A percentile compares a stretch with the other conserved stretches of the same genome.
Evolutionary conservation across 352 stramenopile genomes (phyloP).

Genomic region (Phytophthora litchii): DNA sequence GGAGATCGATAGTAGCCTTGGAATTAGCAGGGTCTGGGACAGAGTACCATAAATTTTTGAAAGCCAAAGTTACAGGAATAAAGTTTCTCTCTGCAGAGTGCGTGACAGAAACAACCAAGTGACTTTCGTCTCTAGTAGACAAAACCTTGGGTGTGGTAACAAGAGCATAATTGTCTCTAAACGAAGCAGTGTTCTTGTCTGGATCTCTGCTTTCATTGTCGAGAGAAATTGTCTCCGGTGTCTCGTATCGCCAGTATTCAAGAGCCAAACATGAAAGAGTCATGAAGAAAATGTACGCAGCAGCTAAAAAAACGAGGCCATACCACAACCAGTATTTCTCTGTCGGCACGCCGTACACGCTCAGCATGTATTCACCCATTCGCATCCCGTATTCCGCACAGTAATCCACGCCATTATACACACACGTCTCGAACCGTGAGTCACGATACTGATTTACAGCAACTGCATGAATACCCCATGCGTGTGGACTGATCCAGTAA

Average conservation of each 20-base stretch:
- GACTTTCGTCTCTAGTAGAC: background rate
- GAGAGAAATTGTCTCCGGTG: conserved; percentile 13
- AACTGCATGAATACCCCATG: conserved; percentile 45
- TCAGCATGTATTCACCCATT: conserved; percentile 42
- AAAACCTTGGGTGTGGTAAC: conserved; percentile 7
- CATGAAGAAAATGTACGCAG: conserved; percentile 41
- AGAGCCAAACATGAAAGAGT: conserved; percentile 38
- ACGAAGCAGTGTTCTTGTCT: background rate
- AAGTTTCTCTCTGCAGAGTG: conserved; percentile 57
- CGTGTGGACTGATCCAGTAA: conserved; percentile 66
- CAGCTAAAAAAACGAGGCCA: conserved; percentile 38
- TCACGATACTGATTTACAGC: conserved; percentile 47
- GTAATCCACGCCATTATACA: conserved; percentile 42
- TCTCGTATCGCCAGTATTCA: conserved; percentile 42
- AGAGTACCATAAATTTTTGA: conserved; percentile 50
- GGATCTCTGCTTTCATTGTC: background rate
- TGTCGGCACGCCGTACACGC: conserved; percentile 36
- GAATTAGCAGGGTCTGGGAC: conserved; percentile 25
- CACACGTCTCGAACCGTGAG: conserved; percentile 32
- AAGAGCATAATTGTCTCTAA: conserved; percentile 10
- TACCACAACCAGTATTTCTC: conserved; percentile 43
- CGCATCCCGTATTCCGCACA: conserved; percentile 37
- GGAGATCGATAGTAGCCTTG: conserved; percentile 41
- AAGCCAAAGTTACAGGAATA: conserved; percentile 41
- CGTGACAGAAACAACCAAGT: conserved; percentile 38